A percentile compares a stretch with the other conserved stretches of the same genome.
phyloP scores from a whole-genome alignment of 1,284 basidiomycete species.

The Erythrobasidium hasegawianum region DNA sequence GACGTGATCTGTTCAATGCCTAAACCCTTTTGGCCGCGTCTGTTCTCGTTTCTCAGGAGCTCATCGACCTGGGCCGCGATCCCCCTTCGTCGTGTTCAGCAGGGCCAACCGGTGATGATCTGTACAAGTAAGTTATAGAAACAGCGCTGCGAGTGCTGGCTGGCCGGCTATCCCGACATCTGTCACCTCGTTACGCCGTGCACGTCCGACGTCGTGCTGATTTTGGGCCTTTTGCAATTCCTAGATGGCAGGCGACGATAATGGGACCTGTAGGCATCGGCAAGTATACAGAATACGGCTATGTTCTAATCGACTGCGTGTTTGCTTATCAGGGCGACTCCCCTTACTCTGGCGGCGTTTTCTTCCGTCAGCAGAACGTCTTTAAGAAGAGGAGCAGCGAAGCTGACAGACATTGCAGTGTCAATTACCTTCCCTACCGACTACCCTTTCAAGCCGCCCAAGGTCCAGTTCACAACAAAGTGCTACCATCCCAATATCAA shows the following conservation, averaged over 20 bases:
- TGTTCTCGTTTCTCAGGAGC: slow-evolving; percentile 62
- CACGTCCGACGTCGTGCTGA: neutral
- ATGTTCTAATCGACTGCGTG: neutral
- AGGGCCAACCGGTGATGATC: slow-evolving; percentile 89
- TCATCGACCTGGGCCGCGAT: slow-evolving; percentile 94
- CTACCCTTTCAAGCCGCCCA: slow-evolving; percentile 99
- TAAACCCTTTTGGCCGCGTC: neutral
- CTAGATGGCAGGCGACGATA: slow-evolving; percentile 69
- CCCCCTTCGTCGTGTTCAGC: slow-evolving; percentile 96
- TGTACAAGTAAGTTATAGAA: slow-evolving; percentile 70
- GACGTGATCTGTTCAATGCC: too few relatives aligned
- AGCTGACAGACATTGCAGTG: slow-evolving; percentile 22
- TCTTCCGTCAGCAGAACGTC: slow-evolving; percentile 60
- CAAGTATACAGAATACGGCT: neutral
- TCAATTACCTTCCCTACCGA: slow-evolving; percentile 86
- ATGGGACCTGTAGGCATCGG: slow-evolving; percentile 79
- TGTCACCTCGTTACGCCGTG: neutral
- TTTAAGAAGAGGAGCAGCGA: neutral
- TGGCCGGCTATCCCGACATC: neutral
- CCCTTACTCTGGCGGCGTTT: slow-evolving; percentile 92
- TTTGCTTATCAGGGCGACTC: slow-evolving; percentile 67
- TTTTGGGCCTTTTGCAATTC: neutral
- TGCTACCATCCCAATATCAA: slow-evolving; percentile 95
- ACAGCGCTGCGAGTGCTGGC: neutral
- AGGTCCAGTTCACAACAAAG: slow-evolving; percentile 97